These are phyloP conservation scores for Coelastrella sp. DNA, from an alignment of 139 green algal species.

Conservation along the genomic window DNA sequence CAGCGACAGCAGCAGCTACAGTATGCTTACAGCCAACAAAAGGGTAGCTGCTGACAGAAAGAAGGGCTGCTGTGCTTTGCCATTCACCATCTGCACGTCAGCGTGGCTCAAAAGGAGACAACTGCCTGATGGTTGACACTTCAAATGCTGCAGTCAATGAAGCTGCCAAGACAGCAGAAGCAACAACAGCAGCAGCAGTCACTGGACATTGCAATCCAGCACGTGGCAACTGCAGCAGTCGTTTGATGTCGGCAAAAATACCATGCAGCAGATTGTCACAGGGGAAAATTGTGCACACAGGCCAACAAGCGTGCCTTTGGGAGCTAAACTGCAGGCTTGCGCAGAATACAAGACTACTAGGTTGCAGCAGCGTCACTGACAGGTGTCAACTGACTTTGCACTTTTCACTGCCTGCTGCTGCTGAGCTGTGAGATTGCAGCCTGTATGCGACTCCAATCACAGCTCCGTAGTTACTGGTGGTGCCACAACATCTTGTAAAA, in stretches of 20 bases:
- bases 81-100: too few relatives aligned
- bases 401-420: neutral
- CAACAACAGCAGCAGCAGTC: conserved; percentile 5
- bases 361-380: neutral
- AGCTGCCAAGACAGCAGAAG: neutral
- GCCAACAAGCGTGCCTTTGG: neutral
- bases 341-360: neutral
- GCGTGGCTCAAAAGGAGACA: too few relatives aligned
- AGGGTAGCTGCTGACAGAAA: neutral
- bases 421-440: neutral
- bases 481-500: neutral
- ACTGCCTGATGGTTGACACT: too few relatives aligned
- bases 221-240: neutral
- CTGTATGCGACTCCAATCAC: neutral
- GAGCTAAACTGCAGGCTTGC: neutral
- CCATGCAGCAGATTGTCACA: neutral
- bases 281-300: too few relatives aligned
- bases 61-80: neutral
- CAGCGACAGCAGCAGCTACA: neutral
- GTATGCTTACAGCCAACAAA: neutral
- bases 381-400: neutral
- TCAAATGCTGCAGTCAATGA: neutral
- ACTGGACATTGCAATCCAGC: neutral
- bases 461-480: neutral
- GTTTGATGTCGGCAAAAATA: neutral